phyloP scores from a whole-genome alignment of 148 eudicot genomes.

The Chenopodium formosanum region DNA sequence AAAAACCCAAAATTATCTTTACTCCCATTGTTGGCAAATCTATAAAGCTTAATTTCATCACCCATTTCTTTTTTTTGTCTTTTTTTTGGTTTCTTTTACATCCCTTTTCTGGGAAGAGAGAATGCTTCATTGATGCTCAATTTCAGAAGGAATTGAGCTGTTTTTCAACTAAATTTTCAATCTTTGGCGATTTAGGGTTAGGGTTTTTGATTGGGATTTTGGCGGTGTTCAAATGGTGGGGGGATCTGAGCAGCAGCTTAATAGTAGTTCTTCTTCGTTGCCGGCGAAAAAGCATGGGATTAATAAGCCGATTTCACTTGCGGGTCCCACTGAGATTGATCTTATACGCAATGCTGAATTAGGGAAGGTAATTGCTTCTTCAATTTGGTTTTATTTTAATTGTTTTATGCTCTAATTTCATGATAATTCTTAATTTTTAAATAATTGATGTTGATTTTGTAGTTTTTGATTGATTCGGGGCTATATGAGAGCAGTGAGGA shows the following conservation, averaged over 20 bases:
- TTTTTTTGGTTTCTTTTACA: background rate
- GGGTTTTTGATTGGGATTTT: background rate
- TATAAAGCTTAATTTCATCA: too few species aligned
- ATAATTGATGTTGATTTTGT: slow-evolving; percentile 1
- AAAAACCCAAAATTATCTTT: background rate
- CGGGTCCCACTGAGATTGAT: slow-evolving; percentile 62
- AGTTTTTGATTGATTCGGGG: slow-evolving; percentile 57
- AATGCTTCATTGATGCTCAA: slow-evolving; percentile 3
- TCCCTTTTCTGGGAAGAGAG: slow-evolving; percentile 2
- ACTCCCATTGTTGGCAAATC: background rate
- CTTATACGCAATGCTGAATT: slow-evolving; percentile 50
- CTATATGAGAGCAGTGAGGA: slow-evolving; percentile 60
- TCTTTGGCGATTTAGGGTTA: background rate
- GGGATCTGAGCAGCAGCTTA: slow-evolving; percentile 34
- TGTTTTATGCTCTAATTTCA: background rate
- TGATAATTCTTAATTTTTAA: background rate
- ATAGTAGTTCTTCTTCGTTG: slow-evolving; percentile 7
- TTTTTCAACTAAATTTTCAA: background rate
- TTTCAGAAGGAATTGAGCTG: slow-evolving; percentile 6
- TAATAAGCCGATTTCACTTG: slow-evolving; percentile 56
- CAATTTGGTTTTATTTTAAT: background rate
- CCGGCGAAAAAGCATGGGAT: slow-evolving; percentile 38
- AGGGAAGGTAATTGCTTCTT: slow-evolving; percentile 37
- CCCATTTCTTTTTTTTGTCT: background rate
- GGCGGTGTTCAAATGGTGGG: slow-evolving; percentile 27